Evolutionary conservation across 108 stramenopile genomes (phyloP).

Genomic region (Skeletonema potamos): DNA sequence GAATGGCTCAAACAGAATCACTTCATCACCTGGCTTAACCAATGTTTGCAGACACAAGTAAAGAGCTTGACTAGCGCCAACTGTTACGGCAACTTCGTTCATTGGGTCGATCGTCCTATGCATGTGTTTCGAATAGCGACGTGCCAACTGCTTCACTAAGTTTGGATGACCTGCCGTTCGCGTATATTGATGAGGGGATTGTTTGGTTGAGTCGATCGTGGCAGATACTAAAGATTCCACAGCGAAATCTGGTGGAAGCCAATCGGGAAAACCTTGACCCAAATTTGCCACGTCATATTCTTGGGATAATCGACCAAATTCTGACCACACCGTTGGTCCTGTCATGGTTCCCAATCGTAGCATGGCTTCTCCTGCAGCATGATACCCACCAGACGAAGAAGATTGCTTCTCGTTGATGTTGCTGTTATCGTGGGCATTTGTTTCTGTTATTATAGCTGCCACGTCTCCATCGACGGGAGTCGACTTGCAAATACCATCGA

Average conservation of each 20-base stretch:
- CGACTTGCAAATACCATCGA: slow-evolving; percentile 40
- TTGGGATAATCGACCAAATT: slow-evolving; percentile 77
- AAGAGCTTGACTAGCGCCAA: slow-evolving; percentile 93
- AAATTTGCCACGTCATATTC: slow-evolving; percentile 74
- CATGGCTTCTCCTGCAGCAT: slow-evolving; percentile 58
- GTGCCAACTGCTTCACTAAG: slow-evolving; percentile 85
- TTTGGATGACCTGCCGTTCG: slow-evolving; percentile 93
- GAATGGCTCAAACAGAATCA: slow-evolving; percentile 95
- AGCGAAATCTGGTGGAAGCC: slow-evolving; percentile 85
- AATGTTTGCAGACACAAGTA: slow-evolving; percentile 87
- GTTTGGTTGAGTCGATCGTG: slow-evolving; percentile 51
- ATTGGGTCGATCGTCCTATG: slow-evolving; percentile 75
- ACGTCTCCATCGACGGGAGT: slow-evolving; percentile 10
- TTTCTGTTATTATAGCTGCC: neutral
- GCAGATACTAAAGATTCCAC: slow-evolving; percentile 71
- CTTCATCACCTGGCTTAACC: slow-evolving; percentile 91
- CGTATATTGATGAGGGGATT: slow-evolving; percentile 93
- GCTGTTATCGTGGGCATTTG: neutral
- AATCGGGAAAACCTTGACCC: slow-evolving; percentile 88
- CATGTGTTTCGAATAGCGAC: slow-evolving; percentile 88
- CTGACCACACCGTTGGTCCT: slow-evolving; percentile 87
- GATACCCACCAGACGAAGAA: neutral
- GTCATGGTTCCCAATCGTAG: slow-evolving; percentile 55
- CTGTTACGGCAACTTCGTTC: slow-evolving; percentile 91
- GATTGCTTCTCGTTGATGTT: neutral